Conservation (phyloP, 495 filamentous ascomycete genomes). For the Annulohypoxylon bovei region DNA sequence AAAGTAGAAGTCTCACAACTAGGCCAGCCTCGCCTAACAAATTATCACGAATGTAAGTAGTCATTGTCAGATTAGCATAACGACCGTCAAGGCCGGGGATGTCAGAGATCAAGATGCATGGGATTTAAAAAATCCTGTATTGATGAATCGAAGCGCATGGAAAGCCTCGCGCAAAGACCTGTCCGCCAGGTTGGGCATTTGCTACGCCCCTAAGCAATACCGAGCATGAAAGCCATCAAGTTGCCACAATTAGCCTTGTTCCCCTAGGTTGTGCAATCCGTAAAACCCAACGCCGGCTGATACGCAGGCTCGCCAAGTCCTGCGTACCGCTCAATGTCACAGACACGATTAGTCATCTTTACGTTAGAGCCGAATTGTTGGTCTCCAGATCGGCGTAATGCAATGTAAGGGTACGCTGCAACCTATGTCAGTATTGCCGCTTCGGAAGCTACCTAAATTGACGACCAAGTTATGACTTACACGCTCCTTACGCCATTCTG, state of each 20-base stretch:
- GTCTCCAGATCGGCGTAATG: conserved; percentile 81
- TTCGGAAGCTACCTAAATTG: conserved; percentile 19
- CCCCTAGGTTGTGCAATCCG: conserved; percentile 24
- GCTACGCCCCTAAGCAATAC: conserved; percentile 17
- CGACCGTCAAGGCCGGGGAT: not conserved
- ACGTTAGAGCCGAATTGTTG: conserved; percentile 32
- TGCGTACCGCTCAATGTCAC: conserved; percentile 23
- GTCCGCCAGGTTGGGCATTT: conserved; percentile 15
- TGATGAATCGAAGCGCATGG: conserved; percentile 17
- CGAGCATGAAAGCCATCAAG: conserved; percentile 23
- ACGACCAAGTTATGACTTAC: conserved; percentile 60
- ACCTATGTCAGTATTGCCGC: conserved; percentile 13
- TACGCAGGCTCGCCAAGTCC: conserved; percentile 14
- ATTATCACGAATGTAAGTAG: not conserved
- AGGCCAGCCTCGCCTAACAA: not conserved
- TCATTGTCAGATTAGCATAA: not conserved
- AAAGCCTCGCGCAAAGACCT: conserved; percentile 6
- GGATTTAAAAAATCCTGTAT: conserved; percentile 34
- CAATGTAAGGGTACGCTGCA: conserved; percentile 79
- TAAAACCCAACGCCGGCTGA: conserved; percentile 35
- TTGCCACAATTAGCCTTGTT: conserved; percentile 27
- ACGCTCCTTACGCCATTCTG: conserved; percentile 82
- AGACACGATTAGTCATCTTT: conserved; percentile 11
- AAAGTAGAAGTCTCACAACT: not conserved
- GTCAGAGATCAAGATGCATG: not conserved